Base-by-base conservation (phyloP, 108 stramenopile genomes). In the Cyclotella distinguenda region DNA sequence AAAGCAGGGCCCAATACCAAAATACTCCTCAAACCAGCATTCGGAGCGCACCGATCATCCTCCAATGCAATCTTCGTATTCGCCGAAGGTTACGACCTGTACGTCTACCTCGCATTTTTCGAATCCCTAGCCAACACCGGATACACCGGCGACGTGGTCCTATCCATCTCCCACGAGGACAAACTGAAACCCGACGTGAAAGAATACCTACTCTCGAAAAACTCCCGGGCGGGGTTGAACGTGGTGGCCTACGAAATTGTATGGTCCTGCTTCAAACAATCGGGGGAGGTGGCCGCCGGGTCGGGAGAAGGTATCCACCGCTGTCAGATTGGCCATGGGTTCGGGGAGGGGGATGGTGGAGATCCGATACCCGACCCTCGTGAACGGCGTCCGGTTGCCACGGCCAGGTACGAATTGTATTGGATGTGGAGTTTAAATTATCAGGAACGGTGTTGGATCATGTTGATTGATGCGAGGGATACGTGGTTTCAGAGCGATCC, bases 351-450 rank as follows among this genome's bases (percentile, higher is more conserved):
- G 27, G 27, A 43, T 1, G 35, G 15, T 54, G 71, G 66, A n/a
- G 60, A 42, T 35, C 48, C 74, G 9, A 68, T 76, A 4, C 39
- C 74, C 18, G 92, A 93, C 78, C 87, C 89, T 8, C 60, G 89
- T 22, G 71, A 74, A 33, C 79, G 83, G 30, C 82, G 92, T 8
- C 87, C 86, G 21, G 87, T 93, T 16, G 89, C 89, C 3, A 93
- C 89, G 9, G 66, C 86, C 3, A 72, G 92, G 47, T 93, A 89
- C 59, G 92, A 93, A 74, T 83, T 83, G 81, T 93, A 93, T 65
- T 93, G 92, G 92, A 88, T 88, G 40, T 93, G 89, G 89, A 59
- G 82, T 23, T 70, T 75, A 38, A 77, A 83, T 22, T 93, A 93
- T 53, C 54, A 78, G 28, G 58, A 76, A n/a, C 47, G 83, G 44